Conservation (phyloP, 192 early-diverging fungal genomes). For the Lunasporangiospora selenospora region DNA sequence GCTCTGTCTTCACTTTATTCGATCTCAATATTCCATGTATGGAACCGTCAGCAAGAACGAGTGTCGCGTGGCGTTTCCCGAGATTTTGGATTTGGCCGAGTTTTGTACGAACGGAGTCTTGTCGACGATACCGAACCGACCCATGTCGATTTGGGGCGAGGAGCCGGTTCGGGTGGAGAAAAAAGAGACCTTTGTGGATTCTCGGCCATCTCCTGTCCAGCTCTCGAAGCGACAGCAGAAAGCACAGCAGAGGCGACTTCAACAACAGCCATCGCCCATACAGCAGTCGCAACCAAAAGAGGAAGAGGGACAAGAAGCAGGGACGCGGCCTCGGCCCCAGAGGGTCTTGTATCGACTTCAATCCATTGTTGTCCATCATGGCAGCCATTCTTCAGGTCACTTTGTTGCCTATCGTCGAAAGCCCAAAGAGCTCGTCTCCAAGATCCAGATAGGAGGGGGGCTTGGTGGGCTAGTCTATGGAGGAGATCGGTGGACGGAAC, state of each 20-base stretch:
- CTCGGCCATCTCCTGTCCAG: too few relatives aligned
- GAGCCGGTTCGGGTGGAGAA: conserved; percentile 18
- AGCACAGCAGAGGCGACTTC: neutral
- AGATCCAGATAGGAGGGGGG: conserved; percentile 9
- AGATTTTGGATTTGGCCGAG: conserved; percentile 75
- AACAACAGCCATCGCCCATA: neutral
- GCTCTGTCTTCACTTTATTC: conserved; percentile 86
- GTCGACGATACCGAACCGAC: conserved; percentile 58
- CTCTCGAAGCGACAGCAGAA: neutral
- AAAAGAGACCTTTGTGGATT: too few relatives aligned
- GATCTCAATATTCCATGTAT: conserved; percentile 75
- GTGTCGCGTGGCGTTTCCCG: conserved; percentile 81
- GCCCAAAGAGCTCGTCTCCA: conserved; percentile 32
- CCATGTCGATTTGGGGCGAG: conserved; percentile 54
- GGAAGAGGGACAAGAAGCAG: too few relatives aligned
- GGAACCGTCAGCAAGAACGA: conserved; percentile 83
- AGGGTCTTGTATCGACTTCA: conserved; percentile 63
- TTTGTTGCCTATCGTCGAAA: conserved; percentile 77
- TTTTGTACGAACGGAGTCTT: conserved; percentile 71
- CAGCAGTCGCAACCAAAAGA: too few relatives aligned
- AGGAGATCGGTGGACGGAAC: neutral
- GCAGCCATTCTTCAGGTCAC: conserved; percentile 78
- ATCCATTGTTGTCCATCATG: conserved; percentile 75
- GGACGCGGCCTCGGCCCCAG: too few relatives aligned
- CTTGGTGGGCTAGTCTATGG: neutral